phyloP scores from a whole-genome alignment of 306 rosid genomes.

The Sesbania bispinosa region DNA sequence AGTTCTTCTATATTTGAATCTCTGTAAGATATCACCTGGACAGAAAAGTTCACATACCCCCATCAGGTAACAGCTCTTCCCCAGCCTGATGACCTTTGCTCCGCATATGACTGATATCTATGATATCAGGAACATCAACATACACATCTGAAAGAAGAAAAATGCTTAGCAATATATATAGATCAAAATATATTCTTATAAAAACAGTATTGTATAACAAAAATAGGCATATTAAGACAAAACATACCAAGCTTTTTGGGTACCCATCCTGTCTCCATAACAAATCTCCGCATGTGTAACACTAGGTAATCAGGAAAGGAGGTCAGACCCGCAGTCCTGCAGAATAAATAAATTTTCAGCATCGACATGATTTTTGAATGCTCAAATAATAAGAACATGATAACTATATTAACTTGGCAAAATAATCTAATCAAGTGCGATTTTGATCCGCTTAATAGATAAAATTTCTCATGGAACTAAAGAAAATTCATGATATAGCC shows the following conservation, averaged over 20 bases:
- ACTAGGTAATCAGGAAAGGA: conserved; percentile 96
- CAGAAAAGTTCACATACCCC: conserved; percentile 44
- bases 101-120: conserved; percentile 87
- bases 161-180: background rate
- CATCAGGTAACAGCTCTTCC: conserved; percentile 81
- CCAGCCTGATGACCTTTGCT: conserved; percentile 76
- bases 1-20: background rate
- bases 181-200: background rate
- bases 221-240: background rate
- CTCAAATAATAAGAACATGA: background rate
- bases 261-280: conserved; percentile 94
- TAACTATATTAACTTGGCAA: background rate
- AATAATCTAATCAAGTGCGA: background rate
- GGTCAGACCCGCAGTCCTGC: conserved; percentile 81
- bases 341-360: conserved; percentile 14
- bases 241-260: conserved; percentile 92
- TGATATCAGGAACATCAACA: conserved; percentile 90
- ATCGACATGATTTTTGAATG: conserved; percentile 18
- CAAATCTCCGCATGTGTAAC: conserved; percentile 92
- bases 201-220: background rate
- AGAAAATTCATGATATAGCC: background rate
- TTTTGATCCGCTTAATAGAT: background rate
- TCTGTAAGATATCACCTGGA: background rate
- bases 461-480: background rate
- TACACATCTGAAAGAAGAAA: conserved; percentile 75